phyloP scores from a whole-genome alignment of 2,329 filamentous ascomycete genomes.

The Venturia carpophila region DNA sequence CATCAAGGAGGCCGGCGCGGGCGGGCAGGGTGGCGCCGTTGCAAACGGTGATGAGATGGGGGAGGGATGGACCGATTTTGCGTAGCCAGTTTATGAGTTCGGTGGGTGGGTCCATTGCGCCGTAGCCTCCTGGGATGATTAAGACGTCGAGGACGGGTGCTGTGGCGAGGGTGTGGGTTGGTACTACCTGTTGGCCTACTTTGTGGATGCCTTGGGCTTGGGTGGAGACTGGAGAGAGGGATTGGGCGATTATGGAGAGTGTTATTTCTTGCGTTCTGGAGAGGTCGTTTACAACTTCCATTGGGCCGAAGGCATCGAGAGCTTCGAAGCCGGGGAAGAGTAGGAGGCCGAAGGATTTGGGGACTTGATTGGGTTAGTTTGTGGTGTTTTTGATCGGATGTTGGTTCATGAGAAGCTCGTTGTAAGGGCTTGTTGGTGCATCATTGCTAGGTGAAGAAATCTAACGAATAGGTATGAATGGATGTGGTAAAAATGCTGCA shows the following conservation, averaged over 20 bases:
- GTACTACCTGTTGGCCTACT: slow-evolving; percentile 2
- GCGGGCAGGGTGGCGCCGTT: slow-evolving; percentile 2
- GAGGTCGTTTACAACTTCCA: slow-evolving; percentile 12
- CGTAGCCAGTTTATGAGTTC: slow-evolving; percentile 41
- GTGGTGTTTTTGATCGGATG: background rate
- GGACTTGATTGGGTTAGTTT: background rate
- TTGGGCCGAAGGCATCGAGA: slow-evolving; percentile 16
- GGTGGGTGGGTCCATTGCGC: slow-evolving; percentile 32
- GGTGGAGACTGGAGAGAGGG: background rate
- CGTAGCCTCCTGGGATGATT: slow-evolving; percentile 57
- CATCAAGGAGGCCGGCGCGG: slow-evolving; percentile 1
- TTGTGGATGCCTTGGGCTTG: background rate
- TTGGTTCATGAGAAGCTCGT: background rate
- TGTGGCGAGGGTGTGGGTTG: slow-evolving; percentile 8
- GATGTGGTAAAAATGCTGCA: background rate
- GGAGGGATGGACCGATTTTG: slow-evolving; percentile 40
- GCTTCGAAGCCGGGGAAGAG: slow-evolving; percentile 14
- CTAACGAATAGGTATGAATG: background rate
- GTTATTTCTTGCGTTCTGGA: background rate
- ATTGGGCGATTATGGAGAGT: background rate
- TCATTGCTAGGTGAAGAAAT: background rate
- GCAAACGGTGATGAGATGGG: slow-evolving; percentile 47
- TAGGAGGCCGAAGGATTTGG: slow-evolving; percentile 2
- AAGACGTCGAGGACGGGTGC: slow-evolving; percentile 47
- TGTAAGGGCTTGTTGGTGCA: too few species aligned